Percentiles rank a stretch among this genome's conserved stretches.
Conservation (phyloP, 345 rosid species). For the Gynandropsis gynandra region DNA sequence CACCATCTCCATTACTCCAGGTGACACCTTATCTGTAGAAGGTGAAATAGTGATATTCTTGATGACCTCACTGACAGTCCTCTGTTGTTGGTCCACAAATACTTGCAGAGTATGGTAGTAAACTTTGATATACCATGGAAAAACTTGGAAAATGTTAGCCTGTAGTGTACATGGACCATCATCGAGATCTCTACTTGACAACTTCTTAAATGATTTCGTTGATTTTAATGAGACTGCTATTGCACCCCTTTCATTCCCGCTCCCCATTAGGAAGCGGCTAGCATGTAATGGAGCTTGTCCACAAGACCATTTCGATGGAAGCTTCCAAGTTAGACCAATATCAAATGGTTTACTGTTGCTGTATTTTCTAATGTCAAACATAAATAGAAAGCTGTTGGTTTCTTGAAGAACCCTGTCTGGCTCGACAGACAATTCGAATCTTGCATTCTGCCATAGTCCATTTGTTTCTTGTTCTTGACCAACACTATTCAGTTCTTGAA, state of each 20-base stretch:
- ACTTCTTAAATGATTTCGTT: slow-evolving; percentile 31
- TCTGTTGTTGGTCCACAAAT: slow-evolving; percentile 60
- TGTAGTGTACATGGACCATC: slow-evolving; percentile 41
- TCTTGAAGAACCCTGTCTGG: slow-evolving; percentile 62
- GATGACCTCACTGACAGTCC: slow-evolving; percentile 40
- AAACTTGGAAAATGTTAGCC: slow-evolving; percentile 79
- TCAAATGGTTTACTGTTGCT: slow-evolving; percentile 55
- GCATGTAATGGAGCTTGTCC: slow-evolving; percentile 65
- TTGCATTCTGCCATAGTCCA: slow-evolving; percentile 25
- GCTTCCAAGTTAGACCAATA: slow-evolving; percentile 65
- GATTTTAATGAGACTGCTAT: slow-evolving; percentile 78
- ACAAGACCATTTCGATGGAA: slow-evolving; percentile 64
- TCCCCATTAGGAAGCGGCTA: slow-evolving; percentile 90
- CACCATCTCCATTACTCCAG: slow-evolving; percentile 87
- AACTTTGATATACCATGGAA: slow-evolving; percentile 94
- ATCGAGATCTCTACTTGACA: slow-evolving; percentile 17
- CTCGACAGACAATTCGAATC: slow-evolving; percentile 47
- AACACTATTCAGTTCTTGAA: slow-evolving; percentile 27
- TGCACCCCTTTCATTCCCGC: slow-evolving; percentile 95
- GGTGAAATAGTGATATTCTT: slow-evolving; percentile 72
- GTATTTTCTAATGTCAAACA: slow-evolving; percentile 51
- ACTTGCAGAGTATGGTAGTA: slow-evolving; percentile 69
- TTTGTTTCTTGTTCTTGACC: slow-evolving; percentile 29
- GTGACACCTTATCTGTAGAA: slow-evolving; percentile 82
- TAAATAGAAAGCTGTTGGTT: slow-evolving; percentile 41